phyloP scores from a whole-genome alignment of 2,329 filamentous ascomycete species.

The Chaetomium sp. region DNA sequence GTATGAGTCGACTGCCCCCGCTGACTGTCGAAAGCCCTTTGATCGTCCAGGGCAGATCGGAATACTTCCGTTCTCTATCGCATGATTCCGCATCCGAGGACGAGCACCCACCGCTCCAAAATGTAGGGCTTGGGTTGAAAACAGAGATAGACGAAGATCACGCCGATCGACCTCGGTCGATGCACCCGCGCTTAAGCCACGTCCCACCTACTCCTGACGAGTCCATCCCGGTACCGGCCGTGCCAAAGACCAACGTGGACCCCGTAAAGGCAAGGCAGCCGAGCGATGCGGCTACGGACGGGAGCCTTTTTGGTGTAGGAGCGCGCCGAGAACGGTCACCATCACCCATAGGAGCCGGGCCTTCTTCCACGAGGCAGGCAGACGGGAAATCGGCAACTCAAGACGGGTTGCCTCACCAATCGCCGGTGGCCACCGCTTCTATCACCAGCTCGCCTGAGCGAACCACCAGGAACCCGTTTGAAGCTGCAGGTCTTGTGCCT shows the following conservation, averaged over 20 bases:
- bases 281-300: conserved; percentile 45
- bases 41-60: conserved; percentile 71
- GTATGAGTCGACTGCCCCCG: conserved; percentile 84
- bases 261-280: conserved; percentile 45
- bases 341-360: conserved; percentile 49
- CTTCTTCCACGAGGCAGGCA: conserved; percentile 18
- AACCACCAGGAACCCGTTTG: conserved; percentile 48
- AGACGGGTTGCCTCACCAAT: conserved; percentile 42
- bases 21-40: conserved; percentile 81
- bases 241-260: conserved; percentile 42
- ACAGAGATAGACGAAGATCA: conserved; percentile 61
- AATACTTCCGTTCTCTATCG: conserved; percentile 77
- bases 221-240: conserved; percentile 48
- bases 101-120: conserved; percentile 41
- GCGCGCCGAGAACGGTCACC: conserved; percentile 62
- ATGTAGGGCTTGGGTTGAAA: conserved; percentile 51
- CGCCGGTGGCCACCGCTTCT: conserved; percentile 40
- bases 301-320: conserved; percentile 56
- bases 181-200: conserved; percentile 74
- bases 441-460: conserved; percentile 50
- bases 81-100: conserved; percentile 60
- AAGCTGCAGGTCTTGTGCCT: conserved; percentile 55
- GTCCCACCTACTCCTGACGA: conserved; percentile 56
- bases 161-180: conserved; percentile 65
- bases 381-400: conserved; percentile 37